Base-by-base conservation (phyloP, 2,329 filamentous ascomycete species). In the Eutypella sp. region DNA sequence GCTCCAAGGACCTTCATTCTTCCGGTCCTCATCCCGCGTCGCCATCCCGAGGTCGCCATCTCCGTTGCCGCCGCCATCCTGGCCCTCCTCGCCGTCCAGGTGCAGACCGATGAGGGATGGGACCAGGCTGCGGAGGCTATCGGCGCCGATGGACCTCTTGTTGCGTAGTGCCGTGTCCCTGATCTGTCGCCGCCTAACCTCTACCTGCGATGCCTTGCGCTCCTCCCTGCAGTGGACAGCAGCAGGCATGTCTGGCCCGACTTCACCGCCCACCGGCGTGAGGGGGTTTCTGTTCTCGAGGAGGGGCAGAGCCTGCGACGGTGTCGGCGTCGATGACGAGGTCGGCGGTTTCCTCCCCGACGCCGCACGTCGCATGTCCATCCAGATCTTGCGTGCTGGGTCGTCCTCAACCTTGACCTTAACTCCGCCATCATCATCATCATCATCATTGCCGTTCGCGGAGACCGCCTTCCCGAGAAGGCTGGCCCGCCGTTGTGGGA, bases 111-210 rank as follows among this genome's bases (percentile, higher is more conserved):
- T 45, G 41, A 60, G 50, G 16, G 57, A 58, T 22, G 59, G 59
- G 18, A 62, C 58, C 18, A 62, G 47, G 40, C 59, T 60, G 51
- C 58, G 61, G 24, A 62, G 47, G 27, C 54, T 60, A 23, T 61
- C 57, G 5, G 56, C 48, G n/a, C 57, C 58, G 29, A 61, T 60
- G 15, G 57, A 61, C 29, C 59, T 50, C 47, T 54, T 51, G 44
- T 62, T 61, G 3, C 54, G 56, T 40, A 60, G 39, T 16, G 59
- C 59, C 6, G 51, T 49, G 24, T 61, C 56, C 16, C 54, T 54
- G 33, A 62, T 50, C 25, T 44, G 10, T 33, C 59, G 53, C 5
- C 57, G 53, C 23, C 52, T 50, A 16, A 48, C 50, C 23, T 52
- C 53, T 9, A 57, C 52, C 13, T 55, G n/a, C n/a, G n/a, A n/a